A percentile compares a stretch with the other conserved stretches of the same genome.
Conservation (phyloP, 2,329 filamentous ascomycete genomes). For the Neospermospora avenae region DNA sequence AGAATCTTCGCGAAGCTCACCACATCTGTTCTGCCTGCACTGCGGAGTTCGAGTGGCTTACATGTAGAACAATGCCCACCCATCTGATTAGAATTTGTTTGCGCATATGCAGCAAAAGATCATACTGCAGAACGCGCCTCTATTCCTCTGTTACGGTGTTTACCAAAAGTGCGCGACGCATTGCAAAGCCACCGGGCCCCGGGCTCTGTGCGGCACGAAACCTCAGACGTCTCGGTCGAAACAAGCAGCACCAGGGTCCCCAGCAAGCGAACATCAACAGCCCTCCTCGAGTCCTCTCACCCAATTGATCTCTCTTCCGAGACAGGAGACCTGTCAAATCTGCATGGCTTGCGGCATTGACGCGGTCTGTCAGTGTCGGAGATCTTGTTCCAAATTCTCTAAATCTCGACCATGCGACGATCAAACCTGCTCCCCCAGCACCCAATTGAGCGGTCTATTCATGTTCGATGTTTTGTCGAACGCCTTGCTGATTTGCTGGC, state of each 20-base stretch:
- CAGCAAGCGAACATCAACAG: neutral
- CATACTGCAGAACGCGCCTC: slow-evolving; percentile 3
- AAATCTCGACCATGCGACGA: neutral
- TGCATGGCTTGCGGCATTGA: slow-evolving; percentile 20
- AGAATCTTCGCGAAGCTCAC: neutral
- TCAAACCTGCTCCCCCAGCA: neutral
- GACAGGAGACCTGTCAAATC: slow-evolving; percentile 12
- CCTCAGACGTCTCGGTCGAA: slow-evolving; percentile 21
- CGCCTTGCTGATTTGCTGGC: slow-evolving; percentile 11
- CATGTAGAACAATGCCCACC: neutral
- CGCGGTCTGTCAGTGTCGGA: slow-evolving; percentile 22
- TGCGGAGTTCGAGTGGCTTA: neutral
- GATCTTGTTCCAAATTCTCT: slow-evolving; percentile 28
- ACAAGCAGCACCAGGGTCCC: slow-evolving; percentile 8
- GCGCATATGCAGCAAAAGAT: slow-evolving; percentile 12
- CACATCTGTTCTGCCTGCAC: neutral
- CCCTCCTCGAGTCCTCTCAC: neutral
- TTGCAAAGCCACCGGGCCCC: neutral
- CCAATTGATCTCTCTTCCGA: slow-evolving; percentile 18
- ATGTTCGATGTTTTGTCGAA: slow-evolving; percentile 10
- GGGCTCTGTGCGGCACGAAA: slow-evolving; percentile 15
- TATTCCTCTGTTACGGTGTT: neutral
- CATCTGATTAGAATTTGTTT: slow-evolving; percentile 1
- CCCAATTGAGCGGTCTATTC: slow-evolving; percentile 15
- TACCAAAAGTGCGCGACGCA: neutral